Conservation (phyloP, 805 yeast species). For the Maudiozyma serrabonitensis region DNA sequence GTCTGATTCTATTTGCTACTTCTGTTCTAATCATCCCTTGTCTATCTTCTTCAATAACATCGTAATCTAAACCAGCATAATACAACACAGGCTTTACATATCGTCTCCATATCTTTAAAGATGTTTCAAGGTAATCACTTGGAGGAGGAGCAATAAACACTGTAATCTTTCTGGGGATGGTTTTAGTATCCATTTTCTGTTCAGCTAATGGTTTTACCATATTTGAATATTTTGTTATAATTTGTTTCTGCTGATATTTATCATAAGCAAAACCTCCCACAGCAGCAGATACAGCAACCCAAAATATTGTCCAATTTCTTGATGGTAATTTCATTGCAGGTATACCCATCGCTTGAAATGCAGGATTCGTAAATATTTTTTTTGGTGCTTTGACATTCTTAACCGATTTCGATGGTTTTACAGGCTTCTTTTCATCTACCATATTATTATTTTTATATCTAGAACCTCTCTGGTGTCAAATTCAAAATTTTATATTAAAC, state of each 20-base stretch:
- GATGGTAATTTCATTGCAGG: constrained; percentile 72
- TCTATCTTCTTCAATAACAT: constrained; percentile 61
- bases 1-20: constrained; percentile 77
- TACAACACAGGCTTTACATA: constrained; percentile 80
- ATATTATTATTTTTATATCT: not conserved
- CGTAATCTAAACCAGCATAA: constrained; percentile 77
- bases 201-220: constrained; percentile 47
- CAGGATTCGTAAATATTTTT: constrained; percentile 45
- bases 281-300: constrained; percentile 55
- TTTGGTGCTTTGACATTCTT: constrained; percentile 11
- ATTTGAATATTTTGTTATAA: constrained; percentile 56
- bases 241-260: constrained; percentile 56
- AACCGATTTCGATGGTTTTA: not conserved
- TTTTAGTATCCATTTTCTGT: constrained; percentile 37
- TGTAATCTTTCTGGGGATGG: constrained; percentile 63
- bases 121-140: constrained; percentile 71
- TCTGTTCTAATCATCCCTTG: constrained; percentile 81
- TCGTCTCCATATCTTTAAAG: constrained; percentile 62
- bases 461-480: not conserved
- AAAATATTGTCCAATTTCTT: constrained; percentile 87
- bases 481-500: too few relatives aligned
- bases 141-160: constrained; percentile 96
- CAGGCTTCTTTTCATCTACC: not conserved
- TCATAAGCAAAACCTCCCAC: constrained; percentile 79
- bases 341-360: constrained; percentile 76